A percentile compares a stretch with the other conserved stretches of the same genome.
Conservation (phyloP, 2,329 filamentous ascomycete species). For the Stachybotrys chartarum region DNA sequence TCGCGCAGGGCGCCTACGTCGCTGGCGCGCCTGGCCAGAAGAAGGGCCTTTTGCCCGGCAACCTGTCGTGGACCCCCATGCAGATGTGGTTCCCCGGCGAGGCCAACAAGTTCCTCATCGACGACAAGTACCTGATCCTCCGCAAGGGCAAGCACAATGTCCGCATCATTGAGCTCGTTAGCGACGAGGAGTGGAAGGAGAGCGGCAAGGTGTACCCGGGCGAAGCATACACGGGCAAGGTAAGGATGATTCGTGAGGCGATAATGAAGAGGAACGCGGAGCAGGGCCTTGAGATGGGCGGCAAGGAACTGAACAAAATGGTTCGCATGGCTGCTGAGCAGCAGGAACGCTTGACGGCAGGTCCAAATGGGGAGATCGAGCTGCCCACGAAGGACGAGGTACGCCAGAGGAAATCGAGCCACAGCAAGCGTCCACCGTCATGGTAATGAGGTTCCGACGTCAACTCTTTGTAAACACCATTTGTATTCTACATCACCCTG, state of each 20-base stretch:
- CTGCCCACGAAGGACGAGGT: slow-evolving; percentile 28
- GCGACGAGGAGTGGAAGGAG: slow-evolving; percentile 44
- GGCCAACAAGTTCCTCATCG: slow-evolving; percentile 53
- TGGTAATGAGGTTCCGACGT: not conserved
- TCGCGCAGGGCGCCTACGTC: slow-evolving; percentile 52
- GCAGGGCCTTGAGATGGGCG: slow-evolving; percentile 19
- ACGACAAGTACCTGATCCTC: slow-evolving; percentile 50
- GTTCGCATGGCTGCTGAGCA: slow-evolving; percentile 10
- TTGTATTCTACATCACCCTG: not conserved
- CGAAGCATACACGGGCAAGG: slow-evolving; percentile 39
- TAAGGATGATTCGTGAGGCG: slow-evolving; percentile 34
- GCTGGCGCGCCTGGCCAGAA: slow-evolving; percentile 40
- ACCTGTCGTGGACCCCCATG: slow-evolving; percentile 55
- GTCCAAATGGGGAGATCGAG: slow-evolving; percentile 33
- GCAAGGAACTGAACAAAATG: slow-evolving; percentile 16
- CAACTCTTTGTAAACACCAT: not conserved
- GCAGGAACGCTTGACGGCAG: slow-evolving; percentile 18
- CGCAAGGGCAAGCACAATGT: slow-evolving; percentile 59
- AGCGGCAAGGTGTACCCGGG: slow-evolving; percentile 47
- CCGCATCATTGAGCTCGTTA: slow-evolving; percentile 52
- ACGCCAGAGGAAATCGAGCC: slow-evolving; percentile 12
- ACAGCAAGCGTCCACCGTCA: not conserved
- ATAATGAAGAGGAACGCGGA: slow-evolving; percentile 27
- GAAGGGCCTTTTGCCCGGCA: slow-evolving; percentile 37
- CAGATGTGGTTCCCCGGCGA: slow-evolving; percentile 51